Conservation (phyloP, 306 rosid species). For the Lotus japonicus region DNA sequence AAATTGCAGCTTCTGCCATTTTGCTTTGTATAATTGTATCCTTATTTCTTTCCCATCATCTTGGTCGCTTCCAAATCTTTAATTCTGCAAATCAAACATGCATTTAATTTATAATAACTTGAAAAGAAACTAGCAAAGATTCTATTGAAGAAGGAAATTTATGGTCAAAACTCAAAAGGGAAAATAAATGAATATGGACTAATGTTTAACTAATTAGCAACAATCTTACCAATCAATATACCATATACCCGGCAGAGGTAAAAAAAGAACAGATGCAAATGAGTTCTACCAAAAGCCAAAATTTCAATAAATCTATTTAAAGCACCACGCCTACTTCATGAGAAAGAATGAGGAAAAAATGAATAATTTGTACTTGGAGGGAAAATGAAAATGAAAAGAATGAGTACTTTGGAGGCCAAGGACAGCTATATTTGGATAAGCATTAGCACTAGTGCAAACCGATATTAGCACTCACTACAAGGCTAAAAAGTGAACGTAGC, state of each 20-base stretch:
- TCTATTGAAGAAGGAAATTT: not conserved
- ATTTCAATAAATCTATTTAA: not conserved
- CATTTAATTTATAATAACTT: not conserved
- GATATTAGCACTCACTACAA: too few species aligned
- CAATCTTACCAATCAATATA: not conserved
- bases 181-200: too few species aligned
- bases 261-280: not conserved
- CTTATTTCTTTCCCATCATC: not conserved
- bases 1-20: conserved; percentile 5
- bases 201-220: too few species aligned
- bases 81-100: not conserved
- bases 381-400: too few species aligned
- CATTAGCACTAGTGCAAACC: too few species aligned
- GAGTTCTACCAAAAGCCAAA: not conserved
- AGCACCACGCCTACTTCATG: not conserved
- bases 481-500: too few species aligned
- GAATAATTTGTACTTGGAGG: not conserved
- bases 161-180: not conserved
- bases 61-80: not conserved
- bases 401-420: too few species aligned
- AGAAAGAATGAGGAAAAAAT: not conserved
- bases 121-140: not conserved
- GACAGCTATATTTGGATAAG: too few species aligned
- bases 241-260: too few species aligned
- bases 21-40: not conserved